phyloP scores from a whole-genome alignment of 768 basidiomycete species.

The Chalciporus pseudorubinellus region DNA sequence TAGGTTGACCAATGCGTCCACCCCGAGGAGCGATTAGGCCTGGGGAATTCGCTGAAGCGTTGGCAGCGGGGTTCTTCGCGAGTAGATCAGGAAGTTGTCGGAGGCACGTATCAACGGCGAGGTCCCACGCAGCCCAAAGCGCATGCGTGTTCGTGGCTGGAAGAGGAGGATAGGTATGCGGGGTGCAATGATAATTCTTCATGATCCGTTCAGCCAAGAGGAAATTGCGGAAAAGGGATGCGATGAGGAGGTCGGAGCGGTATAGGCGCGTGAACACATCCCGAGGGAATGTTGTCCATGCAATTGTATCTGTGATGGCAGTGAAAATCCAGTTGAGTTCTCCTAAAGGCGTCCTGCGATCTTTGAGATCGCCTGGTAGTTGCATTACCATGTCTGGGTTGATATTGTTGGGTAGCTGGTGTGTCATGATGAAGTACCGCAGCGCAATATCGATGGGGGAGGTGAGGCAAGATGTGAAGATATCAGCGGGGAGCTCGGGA shows the following conservation, averaged over 20 bases:
- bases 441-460: slow-evolving; percentile 98
- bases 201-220: slow-evolving; percentile 96
- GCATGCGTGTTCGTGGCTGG: slow-evolving; percentile 96
- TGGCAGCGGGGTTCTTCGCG: slow-evolving; percentile 33
- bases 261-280: slow-evolving; percentile 93
- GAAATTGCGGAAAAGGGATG: slow-evolving; percentile 96
- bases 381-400: slow-evolving; percentile 90
- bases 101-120: slow-evolving; percentile 91
- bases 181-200: slow-evolving; percentile 97
- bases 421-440: slow-evolving; percentile 89
- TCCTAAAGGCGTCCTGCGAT: slow-evolving; percentile 91
- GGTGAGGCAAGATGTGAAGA: slow-evolving; percentile 97
- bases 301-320: slow-evolving; percentile 97
- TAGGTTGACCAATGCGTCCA: slow-evolving; percentile 17
- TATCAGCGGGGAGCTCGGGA: slow-evolving; percentile 94
- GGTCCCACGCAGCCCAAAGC: slow-evolving; percentile 97
- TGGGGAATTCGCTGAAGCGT: slow-evolving; percentile 22
- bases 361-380: slow-evolving; percentile 95
- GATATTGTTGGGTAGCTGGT: slow-evolving; percentile 76
- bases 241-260: slow-evolving; percentile 92
- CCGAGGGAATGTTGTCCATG: slow-evolving; percentile 95
- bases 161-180: slow-evolving; percentile 87
- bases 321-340: slow-evolving; percentile 99
- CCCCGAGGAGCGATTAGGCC: slow-evolving; percentile 9
- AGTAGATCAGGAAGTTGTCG: slow-evolving; percentile 89